A percentile compares a stretch with the other conserved stretches of the same genome.
phyloP scores from a whole-genome alignment of 2,329 filamentous ascomycete species.

The Sporothrix pseudoabietina region DNA sequence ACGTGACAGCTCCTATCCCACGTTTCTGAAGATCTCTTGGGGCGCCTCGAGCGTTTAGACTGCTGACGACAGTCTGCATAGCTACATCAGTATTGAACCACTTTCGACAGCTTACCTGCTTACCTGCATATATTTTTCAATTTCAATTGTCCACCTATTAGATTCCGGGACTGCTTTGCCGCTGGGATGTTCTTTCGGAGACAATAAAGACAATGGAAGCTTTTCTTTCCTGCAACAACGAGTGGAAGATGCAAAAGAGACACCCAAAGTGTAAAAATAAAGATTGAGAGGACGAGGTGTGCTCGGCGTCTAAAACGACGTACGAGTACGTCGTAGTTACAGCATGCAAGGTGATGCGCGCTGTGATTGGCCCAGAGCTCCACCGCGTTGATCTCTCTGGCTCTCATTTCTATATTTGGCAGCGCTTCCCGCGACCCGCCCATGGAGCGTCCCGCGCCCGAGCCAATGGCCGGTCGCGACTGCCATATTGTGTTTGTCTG shows the following conservation, averaged over 20 bases:
- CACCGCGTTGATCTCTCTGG: neutral
- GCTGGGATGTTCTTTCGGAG: neutral
- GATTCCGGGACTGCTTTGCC: neutral
- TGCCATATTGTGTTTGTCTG: conserved; percentile 1
- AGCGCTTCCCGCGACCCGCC: conserved; percentile 15
- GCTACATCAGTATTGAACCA: neutral
- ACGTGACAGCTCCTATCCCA: neutral
- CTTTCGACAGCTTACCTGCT: conserved; percentile 4
- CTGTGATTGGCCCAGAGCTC: conserved; percentile 30
- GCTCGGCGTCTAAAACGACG: conserved; percentile 29
- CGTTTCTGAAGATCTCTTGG: neutral
- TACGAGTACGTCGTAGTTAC: neutral
- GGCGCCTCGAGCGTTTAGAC: neutral
- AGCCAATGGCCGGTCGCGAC: conserved; percentile 23
- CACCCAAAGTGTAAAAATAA: neutral
- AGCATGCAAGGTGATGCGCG: conserved; percentile 32
- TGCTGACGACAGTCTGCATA: neutral
- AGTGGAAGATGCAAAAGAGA: neutral
- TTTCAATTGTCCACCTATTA: neutral
- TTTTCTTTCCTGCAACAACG: no score
- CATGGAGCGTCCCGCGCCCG: conserved; percentile 14
- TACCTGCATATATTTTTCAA: conserved; percentile 16
- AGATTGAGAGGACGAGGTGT: neutral
- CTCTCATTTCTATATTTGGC: conserved; percentile 30
- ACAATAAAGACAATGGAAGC: neutral